A percentile compares a stretch with the other conserved stretches of the same genome.
phyloP scores from a whole-genome alignment of 495 filamentous ascomycete species.

The Elasticomyces elasticus region DNA sequence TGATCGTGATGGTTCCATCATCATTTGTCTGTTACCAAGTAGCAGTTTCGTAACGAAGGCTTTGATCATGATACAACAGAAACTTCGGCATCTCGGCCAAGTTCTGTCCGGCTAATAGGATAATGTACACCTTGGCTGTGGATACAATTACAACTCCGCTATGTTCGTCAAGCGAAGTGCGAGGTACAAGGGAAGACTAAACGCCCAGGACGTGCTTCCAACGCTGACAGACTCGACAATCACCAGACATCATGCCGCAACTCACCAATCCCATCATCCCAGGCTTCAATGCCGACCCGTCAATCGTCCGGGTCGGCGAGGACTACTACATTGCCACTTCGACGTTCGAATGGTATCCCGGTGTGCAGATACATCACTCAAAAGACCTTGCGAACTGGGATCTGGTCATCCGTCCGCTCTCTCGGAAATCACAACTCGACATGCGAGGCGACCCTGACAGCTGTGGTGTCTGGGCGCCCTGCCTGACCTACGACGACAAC shows the following conservation, averaged over 20 bases:
- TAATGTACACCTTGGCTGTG: background rate
- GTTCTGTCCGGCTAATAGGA: background rate
- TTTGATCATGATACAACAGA: too few relatives aligned
- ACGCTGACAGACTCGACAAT: too few relatives aligned
- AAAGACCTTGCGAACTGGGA: constrained; percentile 34
- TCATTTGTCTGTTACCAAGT: too few relatives aligned
- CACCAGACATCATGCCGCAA: constrained; percentile 3
- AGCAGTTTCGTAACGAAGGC: too few relatives aligned
- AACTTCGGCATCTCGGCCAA: background rate
- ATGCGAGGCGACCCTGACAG: constrained; percentile 34
- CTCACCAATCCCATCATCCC: constrained; percentile 48
- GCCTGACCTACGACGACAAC: constrained; percentile 47
- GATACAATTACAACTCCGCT: too few relatives aligned
- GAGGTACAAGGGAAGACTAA: too few relatives aligned
- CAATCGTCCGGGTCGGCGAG: constrained; percentile 44
- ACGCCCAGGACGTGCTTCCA: too few relatives aligned
- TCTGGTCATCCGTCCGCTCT: constrained; percentile 31
- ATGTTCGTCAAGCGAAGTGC: too few relatives aligned
- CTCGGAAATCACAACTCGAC: constrained; percentile 30
- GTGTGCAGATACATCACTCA: constrained; percentile 47
- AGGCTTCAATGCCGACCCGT: constrained; percentile 55
- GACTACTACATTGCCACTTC: constrained; percentile 57
- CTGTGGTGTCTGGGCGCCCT: constrained; percentile 56
- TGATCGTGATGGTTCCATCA: background rate
- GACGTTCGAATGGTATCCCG: constrained; percentile 54